phyloP scores from a whole-genome alignment of 306 rosid genomes.

The Ochetophila trinervis region DNA sequence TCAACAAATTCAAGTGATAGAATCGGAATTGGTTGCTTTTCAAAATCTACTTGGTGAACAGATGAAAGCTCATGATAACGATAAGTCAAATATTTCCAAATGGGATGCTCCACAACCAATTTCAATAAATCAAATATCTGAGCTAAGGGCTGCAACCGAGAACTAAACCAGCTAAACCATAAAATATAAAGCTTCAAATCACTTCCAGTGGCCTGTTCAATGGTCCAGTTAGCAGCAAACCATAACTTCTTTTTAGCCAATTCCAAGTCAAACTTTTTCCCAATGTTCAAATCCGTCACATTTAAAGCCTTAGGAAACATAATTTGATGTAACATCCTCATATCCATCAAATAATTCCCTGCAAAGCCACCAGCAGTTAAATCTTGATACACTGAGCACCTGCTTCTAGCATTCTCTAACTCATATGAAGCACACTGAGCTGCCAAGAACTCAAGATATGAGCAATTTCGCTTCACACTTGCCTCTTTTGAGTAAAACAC shows the following conservation, averaged over 20 bases:
- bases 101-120: conserved; percentile 53
- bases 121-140: conserved; percentile 41
- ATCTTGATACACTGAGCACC: conserved; percentile 16
- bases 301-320: conserved; percentile 47
- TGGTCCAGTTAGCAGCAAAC: conserved; percentile 82
- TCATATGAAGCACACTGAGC: conserved; percentile 52
- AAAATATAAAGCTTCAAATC: conserved; percentile 61
- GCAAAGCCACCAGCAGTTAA: conserved; percentile 23
- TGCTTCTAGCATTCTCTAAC: conserved; percentile 16
- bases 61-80: conserved; percentile 23
- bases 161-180: conserved; percentile 60
- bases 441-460: conserved; percentile 71
- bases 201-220: conserved; percentile 71
- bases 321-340: conserved; percentile 30
- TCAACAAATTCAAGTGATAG: conserved; percentile 53
- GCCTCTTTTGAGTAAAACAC: conserved; percentile 61
- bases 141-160: conserved; percentile 56
- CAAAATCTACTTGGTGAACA: conserved; percentile 28
- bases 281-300: conserved; percentile 12
- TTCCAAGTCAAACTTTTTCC: conserved; percentile 33
- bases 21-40: conserved; percentile 48
- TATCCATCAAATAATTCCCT: conserved; percentile 38
- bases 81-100: conserved; percentile 56
- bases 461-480: conserved; percentile 59
- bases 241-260: conserved; percentile 48